phyloP scores from a whole-genome alignment of 2,329 filamentous ascomycete species.

The Diaporthe caulivora region DNA sequence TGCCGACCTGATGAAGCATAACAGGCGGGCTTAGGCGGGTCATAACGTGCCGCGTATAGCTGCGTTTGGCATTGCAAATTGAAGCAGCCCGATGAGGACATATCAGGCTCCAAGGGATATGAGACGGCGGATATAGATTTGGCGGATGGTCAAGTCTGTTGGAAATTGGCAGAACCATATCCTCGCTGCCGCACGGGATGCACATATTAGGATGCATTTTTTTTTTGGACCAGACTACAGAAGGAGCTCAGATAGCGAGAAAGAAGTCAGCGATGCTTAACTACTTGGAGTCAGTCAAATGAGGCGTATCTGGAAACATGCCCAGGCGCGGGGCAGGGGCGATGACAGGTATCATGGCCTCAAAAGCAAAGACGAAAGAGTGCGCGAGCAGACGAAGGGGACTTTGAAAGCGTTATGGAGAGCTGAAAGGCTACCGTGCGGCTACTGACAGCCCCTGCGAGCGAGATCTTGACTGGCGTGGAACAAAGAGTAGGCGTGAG shows the following conservation, averaged over 20 bases:
- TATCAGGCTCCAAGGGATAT: neutral
- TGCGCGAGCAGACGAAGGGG: neutral
- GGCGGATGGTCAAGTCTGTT: neutral
- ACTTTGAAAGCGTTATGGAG: neutral
- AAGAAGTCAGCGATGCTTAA: neutral
- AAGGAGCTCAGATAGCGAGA: neutral
- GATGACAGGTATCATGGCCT: neutral
- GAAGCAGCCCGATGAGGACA: neutral
- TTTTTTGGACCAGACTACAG: neutral
- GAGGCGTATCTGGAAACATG: neutral
- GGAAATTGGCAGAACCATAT: neutral
- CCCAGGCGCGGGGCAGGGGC: neutral
- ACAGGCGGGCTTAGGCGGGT: conserved; percentile 35
- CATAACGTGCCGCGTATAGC: neutral
- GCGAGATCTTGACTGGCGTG: neutral
- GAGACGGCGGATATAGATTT: neutral
- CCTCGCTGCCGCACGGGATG: neutral
- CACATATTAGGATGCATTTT: neutral
- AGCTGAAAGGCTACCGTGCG: neutral
- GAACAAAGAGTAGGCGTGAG: neutral
- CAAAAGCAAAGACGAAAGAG: conserved; percentile 5
- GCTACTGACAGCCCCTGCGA: neutral
- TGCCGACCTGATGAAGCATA: conserved; percentile 66
- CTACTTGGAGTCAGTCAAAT: neutral
- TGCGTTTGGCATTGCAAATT: neutral